Conservation (phyloP, 78 protist genomes). For the Dictyostelium citrinum region DNA sequence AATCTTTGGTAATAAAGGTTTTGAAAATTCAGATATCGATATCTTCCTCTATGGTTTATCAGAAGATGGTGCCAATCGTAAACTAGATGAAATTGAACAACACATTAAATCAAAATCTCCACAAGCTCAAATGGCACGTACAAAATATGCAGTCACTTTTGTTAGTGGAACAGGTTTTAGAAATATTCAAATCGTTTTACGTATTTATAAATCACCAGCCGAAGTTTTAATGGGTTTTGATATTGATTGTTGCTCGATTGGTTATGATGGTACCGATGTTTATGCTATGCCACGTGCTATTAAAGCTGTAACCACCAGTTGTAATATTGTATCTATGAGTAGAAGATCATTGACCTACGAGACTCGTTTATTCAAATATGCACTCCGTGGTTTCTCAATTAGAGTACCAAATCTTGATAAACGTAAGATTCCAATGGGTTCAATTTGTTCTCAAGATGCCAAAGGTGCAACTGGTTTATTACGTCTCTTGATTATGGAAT, state of each 20-base stretch:
- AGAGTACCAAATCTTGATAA: constrained; percentile 4
- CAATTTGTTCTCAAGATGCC: not conserved
- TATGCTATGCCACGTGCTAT: constrained; percentile 59
- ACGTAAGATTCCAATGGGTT: not conserved
- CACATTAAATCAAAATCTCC: constrained; percentile 9
- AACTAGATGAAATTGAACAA: constrained; percentile 14
- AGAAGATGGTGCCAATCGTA: constrained; percentile 26
- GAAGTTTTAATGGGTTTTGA: constrained; percentile 81
- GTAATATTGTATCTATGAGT: constrained; percentile 65
- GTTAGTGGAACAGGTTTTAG: constrained; percentile 25
- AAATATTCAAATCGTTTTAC: constrained; percentile 70
- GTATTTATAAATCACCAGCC: constrained; percentile 83
- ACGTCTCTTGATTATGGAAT: constrained; percentile 32
- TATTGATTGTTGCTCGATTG: constrained; percentile 77
- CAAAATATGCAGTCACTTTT: constrained; percentile 72
- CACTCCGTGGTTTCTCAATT: constrained; percentile 74
- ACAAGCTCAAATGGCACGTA: constrained; percentile 22
- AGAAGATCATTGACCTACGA: constrained; percentile 77
- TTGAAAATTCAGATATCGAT: constrained; percentile 71
- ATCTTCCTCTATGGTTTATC: constrained; percentile 76
- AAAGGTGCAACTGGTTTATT: constrained; percentile 22
- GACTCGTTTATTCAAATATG: constrained; percentile 74
- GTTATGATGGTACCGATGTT: constrained; percentile 63
- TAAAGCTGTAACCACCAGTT: not conserved
- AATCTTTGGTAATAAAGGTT: not conserved